Conservation (phyloP, 352 stramenopile genomes). For the Phytopythium sindhum region DNA sequence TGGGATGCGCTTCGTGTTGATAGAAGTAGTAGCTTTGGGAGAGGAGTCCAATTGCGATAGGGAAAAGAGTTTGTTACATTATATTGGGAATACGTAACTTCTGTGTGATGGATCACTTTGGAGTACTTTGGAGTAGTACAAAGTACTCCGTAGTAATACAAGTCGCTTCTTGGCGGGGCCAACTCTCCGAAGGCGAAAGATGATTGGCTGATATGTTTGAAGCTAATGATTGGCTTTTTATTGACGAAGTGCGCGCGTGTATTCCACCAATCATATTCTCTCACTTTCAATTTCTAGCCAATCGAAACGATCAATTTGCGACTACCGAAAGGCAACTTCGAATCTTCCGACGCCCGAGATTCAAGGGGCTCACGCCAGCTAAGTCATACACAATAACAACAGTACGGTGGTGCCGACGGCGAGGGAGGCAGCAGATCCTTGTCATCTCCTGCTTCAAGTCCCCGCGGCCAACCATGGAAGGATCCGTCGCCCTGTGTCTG, state of each 20-base stretch:
- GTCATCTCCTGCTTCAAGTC: background rate
- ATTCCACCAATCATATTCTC: background rate
- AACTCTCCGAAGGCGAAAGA: background rate
- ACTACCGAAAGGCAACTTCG: constrained; percentile 7
- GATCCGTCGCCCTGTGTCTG: background rate
- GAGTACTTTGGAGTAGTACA: no score
- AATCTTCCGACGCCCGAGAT: constrained; percentile 4
- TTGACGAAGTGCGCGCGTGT: background rate
- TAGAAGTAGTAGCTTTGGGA: no score
- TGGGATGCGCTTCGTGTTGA: background rate
- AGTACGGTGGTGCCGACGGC: background rate
- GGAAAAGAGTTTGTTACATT: no score
- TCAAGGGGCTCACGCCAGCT: background rate
- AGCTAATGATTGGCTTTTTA: constrained; percentile 4
- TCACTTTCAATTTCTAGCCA: background rate
- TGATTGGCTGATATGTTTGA: constrained; percentile 3
- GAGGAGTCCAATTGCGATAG: no score
- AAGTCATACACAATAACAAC: background rate
- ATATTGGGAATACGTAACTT: no score
- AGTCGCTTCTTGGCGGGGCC: background rate
- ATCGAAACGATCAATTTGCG: background rate
- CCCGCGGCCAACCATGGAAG: background rate
- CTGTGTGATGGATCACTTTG: no score
- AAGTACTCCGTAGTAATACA: no score
- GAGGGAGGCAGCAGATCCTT: no score